Percentiles rank a stretch among this genome's conserved stretches.
These are phyloP conservation scores for Vicia faba DNA, from an alignment of 306 rosid species.

Conservation along the genomic window DNA sequence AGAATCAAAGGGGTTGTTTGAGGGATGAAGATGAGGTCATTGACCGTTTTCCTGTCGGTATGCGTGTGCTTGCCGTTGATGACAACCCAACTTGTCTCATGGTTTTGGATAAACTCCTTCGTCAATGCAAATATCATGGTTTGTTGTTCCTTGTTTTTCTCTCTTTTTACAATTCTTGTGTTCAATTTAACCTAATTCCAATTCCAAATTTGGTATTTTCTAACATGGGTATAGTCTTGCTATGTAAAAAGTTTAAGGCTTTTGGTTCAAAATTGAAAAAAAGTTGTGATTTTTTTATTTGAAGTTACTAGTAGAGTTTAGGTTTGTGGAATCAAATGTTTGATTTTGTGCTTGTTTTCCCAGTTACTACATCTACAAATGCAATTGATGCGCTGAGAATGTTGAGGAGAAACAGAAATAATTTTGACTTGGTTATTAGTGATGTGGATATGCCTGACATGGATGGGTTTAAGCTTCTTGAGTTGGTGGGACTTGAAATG, in stretches of 20 bases:
- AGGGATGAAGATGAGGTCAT: slow-evolving; percentile 36
- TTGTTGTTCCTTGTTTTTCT: slow-evolving; percentile 33
- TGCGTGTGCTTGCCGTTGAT: slow-evolving; percentile 95
- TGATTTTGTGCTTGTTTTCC: slow-evolving; percentile 46
- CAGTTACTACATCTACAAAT: slow-evolving; percentile 73
- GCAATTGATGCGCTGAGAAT: slow-evolving; percentile 66
- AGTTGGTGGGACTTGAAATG: slow-evolving; percentile 88
- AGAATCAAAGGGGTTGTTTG: slow-evolving; percentile 48
- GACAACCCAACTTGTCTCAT: slow-evolving; percentile 87
- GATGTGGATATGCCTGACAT: slow-evolving; percentile 93
- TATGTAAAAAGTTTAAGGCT: slow-evolving; percentile 13
- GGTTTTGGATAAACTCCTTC: slow-evolving; percentile 71
- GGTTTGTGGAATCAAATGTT: slow-evolving; percentile 1
- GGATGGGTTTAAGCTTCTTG: slow-evolving; percentile 94
- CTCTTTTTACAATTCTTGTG: background rate
- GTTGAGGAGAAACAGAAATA: slow-evolving; percentile 76
- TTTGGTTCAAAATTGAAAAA: slow-evolving; percentile 16
- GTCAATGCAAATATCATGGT: slow-evolving; percentile 89
- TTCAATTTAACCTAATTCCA: background rate
- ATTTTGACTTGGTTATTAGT: slow-evolving; percentile 81
- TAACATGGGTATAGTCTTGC: background rate
- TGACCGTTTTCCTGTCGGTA: slow-evolving; percentile 79
- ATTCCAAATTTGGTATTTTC: background rate
- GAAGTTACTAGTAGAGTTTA: slow-evolving; percentile 6
- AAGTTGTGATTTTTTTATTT: background rate